phyloP scores from a whole-genome alignment of 2,329 filamentous ascomycete genomes.

The Botrytis galanthina region DNA sequence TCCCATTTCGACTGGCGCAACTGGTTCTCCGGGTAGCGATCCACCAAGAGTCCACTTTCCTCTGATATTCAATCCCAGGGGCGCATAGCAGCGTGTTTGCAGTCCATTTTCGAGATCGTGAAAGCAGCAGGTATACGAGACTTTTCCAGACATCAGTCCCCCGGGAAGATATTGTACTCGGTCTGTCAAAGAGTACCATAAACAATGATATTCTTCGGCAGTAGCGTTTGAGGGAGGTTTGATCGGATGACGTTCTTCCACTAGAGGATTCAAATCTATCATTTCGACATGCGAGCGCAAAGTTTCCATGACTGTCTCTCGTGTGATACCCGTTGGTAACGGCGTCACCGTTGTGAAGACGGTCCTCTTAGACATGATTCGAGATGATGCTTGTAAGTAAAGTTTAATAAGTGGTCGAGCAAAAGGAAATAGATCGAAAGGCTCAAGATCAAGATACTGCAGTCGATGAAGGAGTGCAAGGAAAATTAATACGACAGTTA shows the following conservation, averaged over 20 bases:
- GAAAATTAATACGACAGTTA: neutral
- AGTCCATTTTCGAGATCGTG: slow-evolving; percentile 70
- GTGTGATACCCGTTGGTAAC: slow-evolving; percentile 64
- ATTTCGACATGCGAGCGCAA: slow-evolving; percentile 78
- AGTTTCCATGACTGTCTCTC: slow-evolving; percentile 69
- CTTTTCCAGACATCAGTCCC: slow-evolving; percentile 58
- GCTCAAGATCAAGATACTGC: neutral
- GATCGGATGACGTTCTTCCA: slow-evolving; percentile 69
- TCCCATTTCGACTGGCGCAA: slow-evolving; percentile 63
- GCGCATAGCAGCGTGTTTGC: slow-evolving; percentile 81
- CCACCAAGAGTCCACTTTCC: slow-evolving; percentile 77
- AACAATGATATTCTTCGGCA: slow-evolving; percentile 67
- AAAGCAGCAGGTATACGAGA: slow-evolving; percentile 79
- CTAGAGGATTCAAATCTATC: slow-evolving; percentile 64
- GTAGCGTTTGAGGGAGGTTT: slow-evolving; percentile 63
- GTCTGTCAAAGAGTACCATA: slow-evolving; percentile 80
- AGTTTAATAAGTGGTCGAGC: neutral
- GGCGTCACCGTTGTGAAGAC: slow-evolving; percentile 78
- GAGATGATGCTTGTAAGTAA: neutral
- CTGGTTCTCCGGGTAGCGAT: slow-evolving; percentile 66
- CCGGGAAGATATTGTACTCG: slow-evolving; percentile 73
- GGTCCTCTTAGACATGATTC: slow-evolving; percentile 42
- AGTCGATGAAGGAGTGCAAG: neutral
- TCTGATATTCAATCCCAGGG: slow-evolving; percentile 75
- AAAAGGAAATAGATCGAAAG: neutral